Percentiles rank a stretch among this genome's conserved stretches.
phyloP scores from a whole-genome alignment of 163 green algal species.

The Trebouxiophyceae sp. region DNA sequence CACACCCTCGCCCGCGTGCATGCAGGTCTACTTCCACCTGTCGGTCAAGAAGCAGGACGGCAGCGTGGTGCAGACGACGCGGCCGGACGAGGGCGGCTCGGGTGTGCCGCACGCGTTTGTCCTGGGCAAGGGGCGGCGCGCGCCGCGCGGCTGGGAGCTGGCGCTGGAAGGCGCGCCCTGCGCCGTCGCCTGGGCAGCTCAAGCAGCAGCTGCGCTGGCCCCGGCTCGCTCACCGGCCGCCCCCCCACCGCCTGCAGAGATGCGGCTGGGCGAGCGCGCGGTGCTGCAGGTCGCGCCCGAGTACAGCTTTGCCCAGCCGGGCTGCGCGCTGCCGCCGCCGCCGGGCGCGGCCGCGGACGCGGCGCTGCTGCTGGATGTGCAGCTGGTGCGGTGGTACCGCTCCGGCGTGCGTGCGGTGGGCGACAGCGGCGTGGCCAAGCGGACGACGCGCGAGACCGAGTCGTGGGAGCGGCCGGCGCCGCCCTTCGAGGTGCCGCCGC shows the following conservation, averaged over 20 bases:
- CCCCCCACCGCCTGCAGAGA: slow-evolving; percentile 51
- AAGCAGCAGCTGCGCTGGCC: too few relatives aligned
- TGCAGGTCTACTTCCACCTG: slow-evolving; percentile 62
- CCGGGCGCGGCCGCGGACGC: slow-evolving; percentile 19
- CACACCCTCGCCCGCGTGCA: not conserved
- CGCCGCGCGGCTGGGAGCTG: slow-evolving; percentile 63
- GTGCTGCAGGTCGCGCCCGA: slow-evolving; percentile 51
- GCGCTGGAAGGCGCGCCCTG: slow-evolving; percentile 37
- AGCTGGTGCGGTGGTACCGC: slow-evolving; percentile 21
- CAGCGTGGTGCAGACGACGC: slow-evolving; percentile 46
- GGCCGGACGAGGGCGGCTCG: slow-evolving; percentile 39
- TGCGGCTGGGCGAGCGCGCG: slow-evolving; percentile 40
- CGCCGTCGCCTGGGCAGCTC: too few relatives aligned
- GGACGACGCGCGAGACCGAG: slow-evolving; percentile 30
- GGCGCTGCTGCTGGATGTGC: slow-evolving; percentile 26
- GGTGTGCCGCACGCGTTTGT: slow-evolving; percentile 52
- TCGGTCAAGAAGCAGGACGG: slow-evolving; percentile 26
- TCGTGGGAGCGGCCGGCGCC: slow-evolving; percentile 62
- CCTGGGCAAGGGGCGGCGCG: slow-evolving; percentile 44
- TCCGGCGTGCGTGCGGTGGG: slow-evolving; percentile 24
- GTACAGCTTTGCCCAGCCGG: slow-evolving; percentile 57
- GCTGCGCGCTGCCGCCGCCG: slow-evolving; percentile 47
- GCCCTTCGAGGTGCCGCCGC: slow-evolving; percentile 54
- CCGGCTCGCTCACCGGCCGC: too few relatives aligned
- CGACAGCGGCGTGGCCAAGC: slow-evolving; percentile 29